Evolutionary conservation across 495 filamentous ascomycete species (phyloP), one percentile per base, ranked within the genome.

Genomic region (Immersiella caudata): DNA sequence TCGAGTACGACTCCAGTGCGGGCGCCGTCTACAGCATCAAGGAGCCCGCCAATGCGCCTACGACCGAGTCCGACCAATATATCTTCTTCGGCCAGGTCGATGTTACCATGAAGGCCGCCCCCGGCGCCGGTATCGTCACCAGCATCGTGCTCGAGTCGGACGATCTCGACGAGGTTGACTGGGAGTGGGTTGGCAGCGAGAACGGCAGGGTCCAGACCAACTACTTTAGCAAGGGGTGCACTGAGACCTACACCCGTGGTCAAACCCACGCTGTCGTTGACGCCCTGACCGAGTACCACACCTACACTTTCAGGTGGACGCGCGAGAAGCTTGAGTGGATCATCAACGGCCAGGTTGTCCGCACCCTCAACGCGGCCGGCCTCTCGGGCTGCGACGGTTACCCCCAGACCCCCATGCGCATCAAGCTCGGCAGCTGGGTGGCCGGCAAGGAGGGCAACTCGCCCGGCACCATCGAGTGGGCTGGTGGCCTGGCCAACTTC

Each of bases 191-290:
- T 56, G 90, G 90, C 46, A 81, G 83, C 56, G 84, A 89, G 69
- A 81, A 81, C 60, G 80, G 76, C 29, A 77, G 88, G 68, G 93
- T 93, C 8, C 91, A 97, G 81, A 90, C 86, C 80, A 97, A 99
- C 83, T 99, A 91, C 84, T 99, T 93, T 79, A 92, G 93, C 76
- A 96, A 97, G 84, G 95, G 94, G 36, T 90, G 94, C 71, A 90
- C 88, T 16, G 78, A 77, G 20, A 84, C 86, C 27, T 94, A 90
- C 76, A 84, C 91, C 77, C 92, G 92, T 60, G 93, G 88, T 8
- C 64, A 84, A 86, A 25, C 93, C 87, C 79, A 86, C 89, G 71
- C 26, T 50, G 82, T 90, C 49, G 69, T 79, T 60, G 88, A 88
- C 73, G 81, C 91, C 73, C 86, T 92, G 73, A 80, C 78, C 56